Evolutionary conservation across 2,329 filamentous ascomycete species (phyloP), one percentile per base, ranked within the genome.

Genomic region (Hymenoscyphus fraxineus): DNA sequence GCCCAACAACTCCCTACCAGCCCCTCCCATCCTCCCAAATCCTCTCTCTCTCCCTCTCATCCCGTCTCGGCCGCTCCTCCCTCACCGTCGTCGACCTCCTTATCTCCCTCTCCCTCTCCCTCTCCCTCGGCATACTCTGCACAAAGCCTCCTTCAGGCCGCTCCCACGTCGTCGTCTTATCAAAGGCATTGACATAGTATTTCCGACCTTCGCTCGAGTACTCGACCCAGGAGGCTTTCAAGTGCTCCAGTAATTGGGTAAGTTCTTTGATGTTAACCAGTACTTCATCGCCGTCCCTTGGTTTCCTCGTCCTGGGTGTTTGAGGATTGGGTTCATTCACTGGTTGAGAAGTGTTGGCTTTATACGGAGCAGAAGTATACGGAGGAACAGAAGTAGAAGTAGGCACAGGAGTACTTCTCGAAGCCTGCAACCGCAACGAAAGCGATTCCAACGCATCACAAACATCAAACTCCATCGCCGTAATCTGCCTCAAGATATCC

Each of bases 151-250:
- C 57, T 38, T 40, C 19, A 32, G 65, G 67, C 44, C 63, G 59
- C 55, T 67, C 63, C 62, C 62, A 68, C 19, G 57, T 60, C 15
- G 19, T 47, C 41, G 41, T 61, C 59, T 64, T 66, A 58, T 69
- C 67, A n/a, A 64, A 65, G 9, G 19, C 41, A 63, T 69, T 69
- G 22, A 66, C 63, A 15, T 64, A 69, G 16, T 62, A 41, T 1
- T 39, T 41, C 44, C 55, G 38, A 9, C 63, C 64, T 6, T 39
- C 57, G 9, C 57, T 59, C 1, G 39, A 35, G 7, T 65, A 59
- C 31, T 47, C 40, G 27, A 32, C 63, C 67, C 67, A 69, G 6
- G 58, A 62, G n/a, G 64, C 65, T 54, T 66, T 66, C 63, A 68
- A 62, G 39, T 69, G 67, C 19, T 66, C 44, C 12, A 62, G n/a